These are phyloP conservation scores for Calocera viscosa DNA, from an alignment of 768 basidiomycete genomes.

Conservation along the genomic window DNA sequence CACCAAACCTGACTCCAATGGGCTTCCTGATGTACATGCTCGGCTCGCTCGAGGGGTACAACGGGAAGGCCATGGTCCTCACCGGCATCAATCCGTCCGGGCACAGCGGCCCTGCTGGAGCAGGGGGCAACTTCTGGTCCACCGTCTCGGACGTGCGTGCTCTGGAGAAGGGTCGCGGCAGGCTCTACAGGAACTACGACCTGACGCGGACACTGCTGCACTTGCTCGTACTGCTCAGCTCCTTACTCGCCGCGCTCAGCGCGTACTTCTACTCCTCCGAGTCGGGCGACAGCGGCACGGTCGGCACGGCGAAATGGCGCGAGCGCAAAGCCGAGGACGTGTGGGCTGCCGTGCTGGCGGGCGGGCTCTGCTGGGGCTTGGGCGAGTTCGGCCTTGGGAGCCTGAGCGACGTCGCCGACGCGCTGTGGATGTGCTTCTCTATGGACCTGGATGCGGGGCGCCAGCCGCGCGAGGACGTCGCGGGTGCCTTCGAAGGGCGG, in stretches of 20 bases:
- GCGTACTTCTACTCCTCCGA: constrained; percentile 8
- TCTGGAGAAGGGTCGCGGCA: background rate
- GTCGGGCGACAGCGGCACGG: background rate
- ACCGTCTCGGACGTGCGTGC: background rate
- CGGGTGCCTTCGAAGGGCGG: background rate
- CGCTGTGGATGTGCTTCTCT: background rate
- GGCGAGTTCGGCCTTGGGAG: constrained; percentile 4
- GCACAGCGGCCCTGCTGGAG: background rate
- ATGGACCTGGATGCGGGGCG: constrained; percentile 3
- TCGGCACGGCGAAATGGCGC: background rate
- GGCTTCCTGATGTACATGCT: background rate
- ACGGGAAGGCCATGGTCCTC: background rate
- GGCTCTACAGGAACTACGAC: constrained; percentile 6
- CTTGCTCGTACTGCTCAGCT: background rate
- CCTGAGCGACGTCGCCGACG: background rate
- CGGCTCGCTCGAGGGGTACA: constrained; percentile 5
- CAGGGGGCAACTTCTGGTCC: constrained; percentile 7
- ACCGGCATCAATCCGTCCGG: constrained; percentile 3
- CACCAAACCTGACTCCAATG: background rate
- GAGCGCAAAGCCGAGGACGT: constrained; percentile 3
- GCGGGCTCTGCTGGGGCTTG: constrained; percentile 1
- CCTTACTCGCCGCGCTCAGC: background rate
- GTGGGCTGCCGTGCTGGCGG: background rate
- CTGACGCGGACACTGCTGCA: background rate
- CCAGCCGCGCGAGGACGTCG: background rate